A percentile compares a stretch with the other conserved stretches of the same genome.
phyloP scores from a whole-genome alignment of 2,329 filamentous ascomycete species.

The Venturiaceae sp. region DNA sequence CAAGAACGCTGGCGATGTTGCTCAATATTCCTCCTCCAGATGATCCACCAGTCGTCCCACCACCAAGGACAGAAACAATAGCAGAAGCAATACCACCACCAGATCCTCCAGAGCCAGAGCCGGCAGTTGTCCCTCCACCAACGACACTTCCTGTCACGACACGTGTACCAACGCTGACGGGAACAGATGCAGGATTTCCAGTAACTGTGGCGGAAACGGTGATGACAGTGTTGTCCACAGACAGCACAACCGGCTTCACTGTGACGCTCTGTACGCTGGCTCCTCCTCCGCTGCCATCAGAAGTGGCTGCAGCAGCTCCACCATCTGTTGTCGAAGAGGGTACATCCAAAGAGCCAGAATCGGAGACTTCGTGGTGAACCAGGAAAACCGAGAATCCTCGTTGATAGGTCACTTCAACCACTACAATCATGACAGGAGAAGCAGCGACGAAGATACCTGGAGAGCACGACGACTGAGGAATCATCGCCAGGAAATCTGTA shows the following conservation, averaged over 20 bases:
- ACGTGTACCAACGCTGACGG: background rate
- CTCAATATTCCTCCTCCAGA: background rate
- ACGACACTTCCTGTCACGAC: conserved; percentile 3
- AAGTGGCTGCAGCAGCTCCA: background rate
- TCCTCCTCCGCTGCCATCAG: background rate
- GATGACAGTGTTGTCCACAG: background rate
- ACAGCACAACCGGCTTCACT: background rate
- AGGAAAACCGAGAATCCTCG: conserved; percentile 6
- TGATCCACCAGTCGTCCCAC: conserved; percentile 6
- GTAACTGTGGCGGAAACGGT: background rate
- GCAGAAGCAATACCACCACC: conserved; percentile 5
- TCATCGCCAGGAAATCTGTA: background rate
- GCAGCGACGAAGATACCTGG: conserved; percentile 1
- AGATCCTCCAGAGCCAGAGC: conserved; percentile 2
- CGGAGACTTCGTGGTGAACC: conserved; percentile 6
- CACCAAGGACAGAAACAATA: conserved; percentile 7
- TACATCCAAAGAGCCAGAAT: conserved; percentile 4
- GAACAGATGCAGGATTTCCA: conserved; percentile 1
- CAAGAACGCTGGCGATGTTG: background rate
- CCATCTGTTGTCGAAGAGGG: background rate
- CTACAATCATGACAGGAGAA: conserved; percentile 4
- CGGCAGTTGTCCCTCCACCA: background rate
- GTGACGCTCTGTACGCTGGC: background rate
- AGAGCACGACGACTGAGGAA: background rate
- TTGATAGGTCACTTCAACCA: conserved; percentile 7